Base-by-base conservation (phyloP, 495 filamentous ascomycete species). In the Penicillium salamii region DNA sequence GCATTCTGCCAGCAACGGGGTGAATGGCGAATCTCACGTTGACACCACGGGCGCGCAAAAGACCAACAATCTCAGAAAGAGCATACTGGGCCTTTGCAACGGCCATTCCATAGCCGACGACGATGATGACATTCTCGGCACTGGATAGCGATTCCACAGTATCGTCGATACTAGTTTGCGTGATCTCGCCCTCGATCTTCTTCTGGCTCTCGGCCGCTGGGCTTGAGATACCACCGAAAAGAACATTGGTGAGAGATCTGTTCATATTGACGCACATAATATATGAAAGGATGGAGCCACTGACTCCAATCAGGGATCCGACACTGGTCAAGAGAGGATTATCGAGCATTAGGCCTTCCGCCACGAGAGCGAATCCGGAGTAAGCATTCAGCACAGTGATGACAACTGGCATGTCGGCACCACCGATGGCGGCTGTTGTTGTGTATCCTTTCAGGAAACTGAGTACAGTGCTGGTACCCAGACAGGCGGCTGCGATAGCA, bases 221-320 rank as follows among this genome's bases (percentile, higher is more conserved):
- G 0, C 81, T 71, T 1, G 83, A 72, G 55, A 90, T 83, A 19
- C 88, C 88, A 14, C 88, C 88, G 49, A 91, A 92, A 1, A 92
- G 76, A 0, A 92, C 88, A 49, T 92, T 92, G 9, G 81, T 81
- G 14, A 92, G 74, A 26, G 84, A 87, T 3, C 88, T 77, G 53
- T 92, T 92, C 88, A 92, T 92, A 6, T 87, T 87, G 2, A 88
- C 81, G 50, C 88, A 92, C 78, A 85, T 82, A 45, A 91, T 88
- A 63, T 90, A 89, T 0, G 85, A 89, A 7, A 92, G 80, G 53
- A 92, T 90, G 1, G 86, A 90, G 46, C 88, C 88, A 24, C 81
- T 86, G 7, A 90, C 87, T 32, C 88, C 88, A 35, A 92, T 92
- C 6, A 92, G 76, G 0, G 87, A 85, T 2, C 88, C 88, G 9